phyloP scores from a whole-genome alignment of 176 grass and related monocot species.

The Hyparrhenia diplandra region DNA sequence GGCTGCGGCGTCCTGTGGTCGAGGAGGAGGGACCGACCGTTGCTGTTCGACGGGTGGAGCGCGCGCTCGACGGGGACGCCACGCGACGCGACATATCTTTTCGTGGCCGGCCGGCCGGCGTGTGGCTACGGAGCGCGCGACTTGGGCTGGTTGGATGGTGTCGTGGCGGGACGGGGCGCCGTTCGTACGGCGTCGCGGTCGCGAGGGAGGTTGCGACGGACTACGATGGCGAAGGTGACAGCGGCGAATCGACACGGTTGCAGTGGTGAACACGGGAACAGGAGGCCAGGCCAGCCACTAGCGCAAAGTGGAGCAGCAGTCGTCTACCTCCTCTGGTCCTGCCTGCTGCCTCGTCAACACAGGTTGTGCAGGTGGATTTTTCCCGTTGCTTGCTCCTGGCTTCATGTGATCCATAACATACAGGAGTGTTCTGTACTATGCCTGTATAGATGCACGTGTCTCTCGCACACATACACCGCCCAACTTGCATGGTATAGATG shows the following conservation, averaged over 20 bases:
- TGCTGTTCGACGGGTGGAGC: background rate
- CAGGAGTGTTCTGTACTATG: too few relatives aligned
- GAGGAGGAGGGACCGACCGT: background rate
- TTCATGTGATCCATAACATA: too few relatives aligned
- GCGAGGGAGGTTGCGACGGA: background rate
- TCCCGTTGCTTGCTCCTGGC: too few relatives aligned
- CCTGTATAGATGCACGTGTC: too few relatives aligned
- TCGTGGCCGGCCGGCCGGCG: background rate
- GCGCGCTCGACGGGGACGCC: background rate
- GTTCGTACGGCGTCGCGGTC: conserved; percentile 5
- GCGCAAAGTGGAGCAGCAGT: background rate
- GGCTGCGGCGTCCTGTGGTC: conserved; percentile 19
- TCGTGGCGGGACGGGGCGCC: background rate
- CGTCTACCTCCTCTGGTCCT: too few relatives aligned
- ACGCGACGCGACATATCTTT: background rate
- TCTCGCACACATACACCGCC: too few relatives aligned
- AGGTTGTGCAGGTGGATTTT: too few relatives aligned
- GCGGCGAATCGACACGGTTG: background rate
- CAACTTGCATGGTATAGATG: too few relatives aligned
- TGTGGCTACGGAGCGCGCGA: conserved; percentile 27
- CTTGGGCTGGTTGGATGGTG: background rate
- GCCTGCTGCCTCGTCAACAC: too few relatives aligned
- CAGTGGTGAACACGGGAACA: background rate
- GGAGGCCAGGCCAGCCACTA: too few relatives aligned
- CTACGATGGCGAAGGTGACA: background rate